Evolutionary conservation across 768 basidiomycete species (phyloP).

Genomic region (Tephrocybe sp.): DNA sequence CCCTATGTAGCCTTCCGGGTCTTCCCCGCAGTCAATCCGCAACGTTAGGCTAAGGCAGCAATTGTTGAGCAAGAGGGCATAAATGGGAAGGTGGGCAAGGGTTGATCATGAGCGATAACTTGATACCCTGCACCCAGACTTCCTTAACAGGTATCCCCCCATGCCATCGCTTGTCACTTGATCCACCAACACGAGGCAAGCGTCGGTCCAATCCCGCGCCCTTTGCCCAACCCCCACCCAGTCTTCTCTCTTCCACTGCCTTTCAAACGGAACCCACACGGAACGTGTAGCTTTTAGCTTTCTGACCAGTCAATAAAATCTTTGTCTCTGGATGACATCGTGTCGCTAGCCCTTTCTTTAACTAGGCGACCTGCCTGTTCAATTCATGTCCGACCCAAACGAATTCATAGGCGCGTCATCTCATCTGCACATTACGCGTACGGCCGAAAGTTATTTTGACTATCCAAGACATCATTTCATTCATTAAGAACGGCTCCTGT

Average conservation of each 20-base stretch:
- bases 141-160: slow-evolving; percentile 10
- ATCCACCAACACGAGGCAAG: slow-evolving; percentile 25
- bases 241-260: slow-evolving; percentile 14
- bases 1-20: slow-evolving; percentile 24
- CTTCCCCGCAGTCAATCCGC: slow-evolving; percentile 30
- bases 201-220: slow-evolving; percentile 27
- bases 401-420: too few relatives aligned
- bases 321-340: too few relatives aligned
- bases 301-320: background rate
- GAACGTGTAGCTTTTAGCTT: slow-evolving; percentile 2
- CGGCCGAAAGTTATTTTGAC: too few relatives aligned
- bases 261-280: background rate
- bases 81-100: slow-evolving; percentile 19
- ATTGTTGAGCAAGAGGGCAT: slow-evolving; percentile 12
- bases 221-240: slow-evolving; percentile 31
- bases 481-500: background rate
- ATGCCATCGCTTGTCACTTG: slow-evolving; percentile 17
- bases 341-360: too few relatives aligned
- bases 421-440: too few relatives aligned
- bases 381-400: too few relatives aligned
- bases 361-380: too few relatives aligned
- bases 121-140: slow-evolving; percentile 12
- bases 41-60: slow-evolving; percentile 14
- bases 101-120: slow-evolving; percentile 20
- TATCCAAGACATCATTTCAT: too few relatives aligned